Conservation (phyloP, 805 yeast species). For the Ogataea minuta region DNA sequence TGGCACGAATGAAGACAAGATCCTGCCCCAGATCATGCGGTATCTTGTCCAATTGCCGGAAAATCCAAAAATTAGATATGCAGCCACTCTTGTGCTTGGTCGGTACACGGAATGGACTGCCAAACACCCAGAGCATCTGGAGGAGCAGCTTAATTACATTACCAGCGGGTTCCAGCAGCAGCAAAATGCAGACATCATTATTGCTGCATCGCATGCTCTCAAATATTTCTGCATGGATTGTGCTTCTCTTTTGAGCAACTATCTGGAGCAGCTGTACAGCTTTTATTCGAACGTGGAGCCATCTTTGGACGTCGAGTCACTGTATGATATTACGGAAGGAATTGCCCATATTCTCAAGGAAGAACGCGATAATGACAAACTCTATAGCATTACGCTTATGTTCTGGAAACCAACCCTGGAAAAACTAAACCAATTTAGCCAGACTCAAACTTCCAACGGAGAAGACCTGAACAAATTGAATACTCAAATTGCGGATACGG, state of each 20-base stretch:
- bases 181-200: slow-evolving; percentile 48
- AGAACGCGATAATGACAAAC: slow-evolving; percentile 47
- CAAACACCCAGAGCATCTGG: slow-evolving; percentile 77
- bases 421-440: slow-evolving; percentile 34
- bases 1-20: slow-evolving; percentile 55
- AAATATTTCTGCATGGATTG: slow-evolving; percentile 96
- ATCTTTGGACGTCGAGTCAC: slow-evolving; percentile 62
- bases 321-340: slow-evolving; percentile 84
- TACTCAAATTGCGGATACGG: slow-evolving; percentile 62
- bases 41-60: slow-evolving; percentile 70
- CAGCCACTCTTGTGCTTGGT: slow-evolving; percentile 92
- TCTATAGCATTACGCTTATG: slow-evolving; percentile 53
- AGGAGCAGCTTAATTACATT: slow-evolving; percentile 80
- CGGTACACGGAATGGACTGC: slow-evolving; percentile 95
- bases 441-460: slow-evolving; percentile 11
- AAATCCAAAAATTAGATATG: slow-evolving; percentile 82
- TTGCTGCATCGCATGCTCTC: slow-evolving; percentile 90
- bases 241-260: slow-evolving; percentile 57
- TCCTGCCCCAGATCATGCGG: slow-evolving; percentile 76
- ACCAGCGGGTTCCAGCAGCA: slow-evolving; percentile 61
- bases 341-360: slow-evolving; percentile 76
- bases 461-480: slow-evolving; percentile 36
- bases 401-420: slow-evolving; percentile 67
- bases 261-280: slow-evolving; percentile 69
- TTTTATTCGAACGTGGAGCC: slow-evolving; percentile 60